Base-by-base conservation (phyloP, 768 basidiomycete species). In the Collybia sordida region DNA sequence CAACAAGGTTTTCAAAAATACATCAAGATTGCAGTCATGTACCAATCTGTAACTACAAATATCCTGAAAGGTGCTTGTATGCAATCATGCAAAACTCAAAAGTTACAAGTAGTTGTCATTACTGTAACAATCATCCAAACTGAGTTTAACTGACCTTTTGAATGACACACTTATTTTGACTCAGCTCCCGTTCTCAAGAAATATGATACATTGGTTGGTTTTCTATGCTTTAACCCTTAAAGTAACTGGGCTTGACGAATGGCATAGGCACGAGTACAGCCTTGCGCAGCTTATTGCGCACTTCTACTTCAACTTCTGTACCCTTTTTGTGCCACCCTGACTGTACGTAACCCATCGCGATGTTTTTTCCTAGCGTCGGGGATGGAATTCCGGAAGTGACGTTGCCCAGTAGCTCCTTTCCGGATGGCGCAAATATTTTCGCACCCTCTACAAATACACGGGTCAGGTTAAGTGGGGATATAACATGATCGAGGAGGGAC, bases 371-470 rank as follows among this genome's bases (percentile, higher is more conserved):
- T 3, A 93, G 73, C 1, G 92, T 88, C 0, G 95, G 96, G 0
- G 93, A 93, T 12, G 97, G 97, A 54, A 98, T 97, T 40, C 96
- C 97, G 0, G 94, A 98, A 0, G 95, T 99, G 40, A 98, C 81
- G 11, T 69, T 64, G 28, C 93, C 92, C 28, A 94, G 74, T 34
- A 71, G 69, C 47, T 88, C 80, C 9, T 71, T 64, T 15, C 74
- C 73, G 12, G 74, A 72, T 0, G 81, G 78, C 4, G 76, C 72
- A 56, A 84, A 81, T 19, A 96, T 83, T 57, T 82, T 82, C 12
- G 90, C 88, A 7, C 91, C 90, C 70, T 93, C 93, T 88, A 64
- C 36, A 54, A 40, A 35, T 36, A 23, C 14, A 36, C 36, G 24
- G 45, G 18, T 42, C n/a, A 18, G 38, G 25, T 25, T 15, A 19